Percentiles rank a stretch among this genome's conserved stretches.
Conservation (phyloP, 805 yeast species). For the Kuraishia ogatae region DNA sequence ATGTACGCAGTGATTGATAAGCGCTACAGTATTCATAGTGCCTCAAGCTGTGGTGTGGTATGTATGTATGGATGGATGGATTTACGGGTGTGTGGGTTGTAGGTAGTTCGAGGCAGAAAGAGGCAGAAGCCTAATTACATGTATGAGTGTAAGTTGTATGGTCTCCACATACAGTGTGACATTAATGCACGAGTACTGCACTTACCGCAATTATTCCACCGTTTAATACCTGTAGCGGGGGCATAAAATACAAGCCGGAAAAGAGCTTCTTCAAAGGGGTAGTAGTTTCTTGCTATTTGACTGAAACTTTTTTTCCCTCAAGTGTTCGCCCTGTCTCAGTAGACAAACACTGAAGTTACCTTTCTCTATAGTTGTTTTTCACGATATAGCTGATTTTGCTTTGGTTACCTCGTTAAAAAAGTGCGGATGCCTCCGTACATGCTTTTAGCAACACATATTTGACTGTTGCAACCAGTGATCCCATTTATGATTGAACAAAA, state of each 20-base stretch:
- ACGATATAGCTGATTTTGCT: no score
- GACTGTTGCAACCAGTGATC: background rate
- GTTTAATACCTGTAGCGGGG: background rate
- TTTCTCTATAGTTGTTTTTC: background rate
- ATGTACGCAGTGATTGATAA: background rate
- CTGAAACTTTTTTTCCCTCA: no score
- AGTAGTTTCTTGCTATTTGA: background rate
- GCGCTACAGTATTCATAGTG: background rate
- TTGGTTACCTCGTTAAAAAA: background rate
- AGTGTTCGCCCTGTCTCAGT: no score
- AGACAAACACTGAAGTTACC: no score
- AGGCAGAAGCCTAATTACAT: background rate
- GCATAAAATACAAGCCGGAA: background rate
- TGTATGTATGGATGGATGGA: no score
- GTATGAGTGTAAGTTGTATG: background rate
- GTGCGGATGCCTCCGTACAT: no score
- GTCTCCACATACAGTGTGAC: background rate
- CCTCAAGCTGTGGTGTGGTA: background rate
- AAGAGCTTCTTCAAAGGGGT: background rate
- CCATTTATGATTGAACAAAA: background rate
- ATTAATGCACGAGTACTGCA: background rate
- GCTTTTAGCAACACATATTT: no score
- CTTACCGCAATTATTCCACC: background rate
- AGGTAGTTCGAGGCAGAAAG: no score
- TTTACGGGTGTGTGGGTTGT: no score